Base-by-base conservation (phyloP, 345 rosid species). In the Anacardium occidentale region DNA sequence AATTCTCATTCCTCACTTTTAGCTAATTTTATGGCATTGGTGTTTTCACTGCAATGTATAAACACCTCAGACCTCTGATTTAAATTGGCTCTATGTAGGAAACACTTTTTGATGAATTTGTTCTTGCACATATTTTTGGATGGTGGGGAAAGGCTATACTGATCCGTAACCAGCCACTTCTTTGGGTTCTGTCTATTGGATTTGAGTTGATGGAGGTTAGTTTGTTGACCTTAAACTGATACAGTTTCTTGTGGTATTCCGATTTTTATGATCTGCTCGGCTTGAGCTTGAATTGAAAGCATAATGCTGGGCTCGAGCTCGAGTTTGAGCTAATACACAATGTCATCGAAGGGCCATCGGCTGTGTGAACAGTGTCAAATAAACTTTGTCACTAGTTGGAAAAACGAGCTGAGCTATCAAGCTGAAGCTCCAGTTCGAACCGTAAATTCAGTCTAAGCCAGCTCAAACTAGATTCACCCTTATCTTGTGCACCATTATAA, bases 131-230 rank as follows among this genome's bases (percentile, higher is more conserved):
- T 78, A 90, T 96, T 50, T 89, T 96, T 83, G 99, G 99, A 60
- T 96, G 98, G 99, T 96, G 99, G 99, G 98, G 98, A 62, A 96
- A 96, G 81, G 99, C 99, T 58, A 96, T 93, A 82, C 69, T 96
- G 77, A 81, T 96, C 59, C 94, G 98, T 66, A 96, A 96, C 75
- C 99, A 93, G 79, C 90, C 98, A 2, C 96, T 96, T 83, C 87
- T 93, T 1, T 96, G 99, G 99, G 93, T 96, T 67, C 89, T 96
- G 54, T 96, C 98, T 10, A 77, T 96, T 81, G 99, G 98, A 72
- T 96, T 96, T 82, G 99, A 96, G 88, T 75, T 93, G 80, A 82
- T 93, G 92, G 99, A 96, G 99, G 99, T 91, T 78, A 76, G 84
- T 76, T 73, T 42, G 11, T 60, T 80, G 47, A 57, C 74, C 62